Evolutionary conservation across 495 filamentous ascomycete genomes (phyloP), one percentile per base, ranked within the genome.

Genomic region (Chlorociboria aeruginascens): DNA sequence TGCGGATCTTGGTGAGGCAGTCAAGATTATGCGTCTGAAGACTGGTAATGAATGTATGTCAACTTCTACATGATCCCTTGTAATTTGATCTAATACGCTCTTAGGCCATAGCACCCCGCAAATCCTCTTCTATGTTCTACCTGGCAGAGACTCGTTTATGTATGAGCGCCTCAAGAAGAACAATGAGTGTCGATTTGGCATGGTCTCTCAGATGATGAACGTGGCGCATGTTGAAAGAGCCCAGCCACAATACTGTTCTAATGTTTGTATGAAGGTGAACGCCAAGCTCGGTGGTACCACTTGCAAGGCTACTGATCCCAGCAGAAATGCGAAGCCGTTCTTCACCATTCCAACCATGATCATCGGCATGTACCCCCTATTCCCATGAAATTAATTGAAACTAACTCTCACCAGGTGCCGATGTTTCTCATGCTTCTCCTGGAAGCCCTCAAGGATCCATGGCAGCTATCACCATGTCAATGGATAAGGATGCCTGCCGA

Each of bases 191-290:
- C 79, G 83, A n/a, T 85, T 70, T 49, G 87, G 82, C 13, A 67
- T 87, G 45, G 69, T 82, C 8, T 83, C 86, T 7, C 90, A 97
- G 61, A 63, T 73, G 57, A 48, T 95, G 7, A 81, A 83, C 53
- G 62, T 66, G 10, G 56, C 52, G 0, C 79, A 89, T 46, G 83
- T 86, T 10, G 50, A 57, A 6, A 81, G 77, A 53, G 68, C 65
- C 17, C 68, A 79, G 12, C 66, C 67, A 0, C 89, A 97, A 62
- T 95, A 95, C 63, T 73, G 78, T 50, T 89, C 84, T 2, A 96
- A 96, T 57, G 83, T 95, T 25, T 69, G 75, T 41, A 88, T 96
- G 85, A 98, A 98, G 64, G 73, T 98, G 47, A 96, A 97, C 56
- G 82, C 85, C 12, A 98, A 96, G 66, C 77, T 95, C n/a, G 92